Evolutionary conservation across 78 protist species (phyloP).

Genomic region (Mantamonas sphyraenae): DNA sequence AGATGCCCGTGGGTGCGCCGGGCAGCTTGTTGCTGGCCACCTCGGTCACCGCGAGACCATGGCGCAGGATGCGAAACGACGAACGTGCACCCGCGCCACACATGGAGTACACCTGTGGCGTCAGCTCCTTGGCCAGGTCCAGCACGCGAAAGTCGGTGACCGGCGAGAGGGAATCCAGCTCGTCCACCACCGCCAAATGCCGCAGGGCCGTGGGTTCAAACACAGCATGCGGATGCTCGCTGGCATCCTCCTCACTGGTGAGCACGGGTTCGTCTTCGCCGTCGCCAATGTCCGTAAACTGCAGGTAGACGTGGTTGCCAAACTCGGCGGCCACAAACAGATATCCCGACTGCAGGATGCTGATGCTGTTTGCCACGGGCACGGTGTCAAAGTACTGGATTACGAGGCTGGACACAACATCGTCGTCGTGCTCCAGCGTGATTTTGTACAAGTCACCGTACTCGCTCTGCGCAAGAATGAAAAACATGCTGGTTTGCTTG

Average conservation of each 20-base stretch:
- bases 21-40: slow-evolving; percentile 72
- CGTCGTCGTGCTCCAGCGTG: slow-evolving; percentile 45
- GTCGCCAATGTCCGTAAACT: too few relatives aligned
- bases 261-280: neutral
- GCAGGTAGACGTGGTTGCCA: too few relatives aligned
- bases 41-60: slow-evolving; percentile 74
- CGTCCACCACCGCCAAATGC: slow-evolving; percentile 64
- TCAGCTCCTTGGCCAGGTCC: slow-evolving; percentile 47
- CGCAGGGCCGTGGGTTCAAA: slow-evolving; percentile 52
- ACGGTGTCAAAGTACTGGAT: slow-evolving; percentile 86
- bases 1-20: slow-evolving; percentile 61
- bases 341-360: slow-evolving; percentile 62
- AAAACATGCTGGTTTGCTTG: slow-evolving; percentile 54
- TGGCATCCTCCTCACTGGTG: too few relatives aligned
- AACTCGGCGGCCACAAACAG: slow-evolving; percentile 90
- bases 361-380: slow-evolving; percentile 58
- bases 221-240: too few relatives aligned
- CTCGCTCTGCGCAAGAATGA: slow-evolving; percentile 89
- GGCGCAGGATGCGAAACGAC: slow-evolving; percentile 72
- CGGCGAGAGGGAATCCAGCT: slow-evolving; percentile 70
- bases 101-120: slow-evolving; percentile 56
- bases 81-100: slow-evolving; percentile 75
- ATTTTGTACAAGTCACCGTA: slow-evolving; percentile 89
- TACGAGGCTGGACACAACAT: slow-evolving; percentile 35
- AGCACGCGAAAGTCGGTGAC: slow-evolving; percentile 55